These are phyloP conservation scores for Ophidiomyces ophidiicola DNA, from an alignment of 2,329 filamentous ascomycete genomes.

Conservation along the genomic window DNA sequence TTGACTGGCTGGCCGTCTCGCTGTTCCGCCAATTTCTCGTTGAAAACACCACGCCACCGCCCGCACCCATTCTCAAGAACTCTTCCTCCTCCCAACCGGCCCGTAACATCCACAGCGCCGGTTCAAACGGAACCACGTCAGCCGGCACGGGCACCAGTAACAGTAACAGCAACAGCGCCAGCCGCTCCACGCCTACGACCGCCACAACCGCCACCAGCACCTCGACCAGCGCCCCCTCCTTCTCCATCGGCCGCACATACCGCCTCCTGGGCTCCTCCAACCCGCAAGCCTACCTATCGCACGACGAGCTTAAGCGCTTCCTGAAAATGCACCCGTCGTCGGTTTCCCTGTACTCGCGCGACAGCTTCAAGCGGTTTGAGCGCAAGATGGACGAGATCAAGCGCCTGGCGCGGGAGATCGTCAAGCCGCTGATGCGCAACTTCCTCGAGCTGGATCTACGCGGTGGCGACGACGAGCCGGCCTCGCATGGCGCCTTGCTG, in stretches of 20 bases:
- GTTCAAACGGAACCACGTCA: conserved; percentile 8
- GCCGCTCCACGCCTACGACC: conserved; percentile 10
- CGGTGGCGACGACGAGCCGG: conserved; percentile 16
- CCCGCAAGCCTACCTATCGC: conserved; percentile 55
- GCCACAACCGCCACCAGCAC: conserved; percentile 10
- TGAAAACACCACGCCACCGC: conserved; percentile 70
- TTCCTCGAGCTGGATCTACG: conserved; percentile 66
- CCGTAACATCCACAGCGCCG: conserved; percentile 14
- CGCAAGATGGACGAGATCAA: conserved; percentile 81
- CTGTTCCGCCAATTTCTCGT: conserved; percentile 89
- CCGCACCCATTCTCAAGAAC: conserved; percentile 37
- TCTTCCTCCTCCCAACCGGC: conserved; percentile 4
- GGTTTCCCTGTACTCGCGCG: conserved; percentile 58
- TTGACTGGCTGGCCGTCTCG: conserved; percentile 80
- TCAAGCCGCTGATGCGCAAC: conserved; percentile 75
- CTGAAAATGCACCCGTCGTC: conserved; percentile 59
- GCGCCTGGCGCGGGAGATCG: conserved; percentile 64
- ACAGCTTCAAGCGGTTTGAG: conserved; percentile 78
- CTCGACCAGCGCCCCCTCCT: conserved; percentile 16
- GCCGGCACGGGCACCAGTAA: conserved; percentile 8
- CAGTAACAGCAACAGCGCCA: conserved; percentile 11
- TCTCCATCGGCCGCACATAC: conserved; percentile 55
- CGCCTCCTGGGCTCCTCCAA: conserved; percentile 57
- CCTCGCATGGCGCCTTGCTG: conserved; percentile 29
- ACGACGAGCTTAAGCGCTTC: conserved; percentile 84